phyloP scores from a whole-genome alignment of 106 monocot genomes.

The Dioscorea alata region DNA sequence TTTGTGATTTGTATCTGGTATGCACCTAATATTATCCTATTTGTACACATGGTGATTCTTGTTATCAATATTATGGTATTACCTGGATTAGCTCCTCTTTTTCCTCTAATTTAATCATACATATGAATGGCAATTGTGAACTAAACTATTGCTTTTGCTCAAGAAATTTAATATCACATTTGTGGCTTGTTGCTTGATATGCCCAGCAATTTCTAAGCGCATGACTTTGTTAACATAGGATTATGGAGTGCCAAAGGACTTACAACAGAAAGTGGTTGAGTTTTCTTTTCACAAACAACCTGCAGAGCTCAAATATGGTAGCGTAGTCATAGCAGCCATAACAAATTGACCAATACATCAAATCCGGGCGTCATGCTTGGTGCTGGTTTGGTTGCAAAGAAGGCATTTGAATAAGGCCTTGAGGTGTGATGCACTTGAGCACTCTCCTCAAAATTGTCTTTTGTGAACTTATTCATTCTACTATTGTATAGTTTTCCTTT shows the following conservation, averaged over 20 bases:
- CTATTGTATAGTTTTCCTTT: neutral
- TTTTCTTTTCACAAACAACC: constrained; percentile 58
- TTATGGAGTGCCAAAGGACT: constrained; percentile 56
- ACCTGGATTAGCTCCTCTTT: no score
- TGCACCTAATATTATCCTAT: no score
- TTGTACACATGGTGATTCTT: no score
- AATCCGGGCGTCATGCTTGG: constrained; percentile 85
- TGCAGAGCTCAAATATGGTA: constrained; percentile 61
- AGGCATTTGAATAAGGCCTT: constrained; percentile 61
- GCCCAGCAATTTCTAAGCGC: neutral
- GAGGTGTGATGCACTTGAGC: constrained; percentile 23
- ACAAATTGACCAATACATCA: constrained; percentile 74
- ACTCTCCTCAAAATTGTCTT: neutral
- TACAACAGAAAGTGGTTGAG: constrained; percentile 53
- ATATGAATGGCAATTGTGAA: no score
- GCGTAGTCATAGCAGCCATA: constrained; percentile 64
- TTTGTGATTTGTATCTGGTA: no score
- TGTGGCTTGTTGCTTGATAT: no score
- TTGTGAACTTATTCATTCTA: no score
- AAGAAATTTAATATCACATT: no score
- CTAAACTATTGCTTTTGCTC: no score
- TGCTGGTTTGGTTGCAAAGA: constrained; percentile 71
- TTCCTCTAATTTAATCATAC: no score
- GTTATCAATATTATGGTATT: no score
- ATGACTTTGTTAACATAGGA: constrained; percentile 27